Evolutionary conservation across 2,329 filamentous ascomycete species (phyloP).

Genomic region (Fusarium praegraminearum): DNA sequence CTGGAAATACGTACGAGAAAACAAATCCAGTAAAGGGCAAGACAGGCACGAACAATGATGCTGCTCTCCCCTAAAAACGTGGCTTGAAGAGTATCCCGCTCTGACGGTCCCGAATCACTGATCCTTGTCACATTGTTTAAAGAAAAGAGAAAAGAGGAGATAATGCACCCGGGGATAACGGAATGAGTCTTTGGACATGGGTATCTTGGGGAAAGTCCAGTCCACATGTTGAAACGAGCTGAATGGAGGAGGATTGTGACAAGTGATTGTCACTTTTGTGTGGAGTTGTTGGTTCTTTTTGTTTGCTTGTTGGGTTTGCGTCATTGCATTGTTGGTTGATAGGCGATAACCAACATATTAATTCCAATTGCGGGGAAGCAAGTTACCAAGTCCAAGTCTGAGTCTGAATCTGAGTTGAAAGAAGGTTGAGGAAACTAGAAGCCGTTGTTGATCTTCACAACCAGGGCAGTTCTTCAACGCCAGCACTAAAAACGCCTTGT

Average conservation of each 20-base stretch:
- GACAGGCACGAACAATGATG: neutral
- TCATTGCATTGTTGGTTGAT: neutral
- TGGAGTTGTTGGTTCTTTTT: neutral
- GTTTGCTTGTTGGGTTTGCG: neutral
- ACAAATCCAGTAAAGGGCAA: neutral
- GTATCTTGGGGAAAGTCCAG: neutral
- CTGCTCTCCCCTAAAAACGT: neutral
- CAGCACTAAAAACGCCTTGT: neutral
- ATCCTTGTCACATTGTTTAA: neutral
- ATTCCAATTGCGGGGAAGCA: neutral
- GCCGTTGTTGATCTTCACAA: neutral
- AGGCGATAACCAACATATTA: neutral
- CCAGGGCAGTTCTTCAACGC: neutral
- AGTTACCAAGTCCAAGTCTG: neutral
- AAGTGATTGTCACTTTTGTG: conserved; percentile 3
- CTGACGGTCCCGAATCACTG: neutral
- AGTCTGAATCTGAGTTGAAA: neutral
- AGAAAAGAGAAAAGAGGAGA: conserved; percentile 17
- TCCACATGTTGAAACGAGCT: conserved; percentile 5
- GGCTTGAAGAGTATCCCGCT: neutral
- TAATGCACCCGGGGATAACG: neutral
- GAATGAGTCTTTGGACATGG: neutral
- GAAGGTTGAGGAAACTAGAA: neutral
- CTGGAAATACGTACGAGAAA: neutral
- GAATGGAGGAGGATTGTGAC: conserved; percentile 3